Conservation (phyloP, 768 basidiomycete genomes). For the Lepiota venenata region DNA sequence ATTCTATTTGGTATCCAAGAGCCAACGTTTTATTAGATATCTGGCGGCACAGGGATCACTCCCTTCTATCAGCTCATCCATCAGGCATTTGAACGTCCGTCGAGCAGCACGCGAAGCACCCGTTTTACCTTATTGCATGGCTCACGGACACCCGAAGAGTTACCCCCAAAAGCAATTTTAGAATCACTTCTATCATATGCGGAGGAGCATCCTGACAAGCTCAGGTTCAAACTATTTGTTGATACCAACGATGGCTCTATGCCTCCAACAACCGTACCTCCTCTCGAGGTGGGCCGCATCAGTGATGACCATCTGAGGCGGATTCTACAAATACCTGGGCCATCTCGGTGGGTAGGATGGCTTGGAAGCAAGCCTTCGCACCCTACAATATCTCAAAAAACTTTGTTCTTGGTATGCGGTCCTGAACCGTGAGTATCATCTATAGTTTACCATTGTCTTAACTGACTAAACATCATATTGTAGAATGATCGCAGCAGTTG, state of each 20-base stretch:
- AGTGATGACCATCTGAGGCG: conserved; percentile 43
- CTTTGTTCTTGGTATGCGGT: conserved; percentile 76
- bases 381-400: conserved; percentile 29
- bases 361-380: conserved; percentile 20
- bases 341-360: conserved; percentile 30
- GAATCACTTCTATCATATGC: conserved; percentile 49
- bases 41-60: conserved; percentile 85
- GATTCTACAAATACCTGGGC: conserved; percentile 29
- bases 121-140: conserved; percentile 74
- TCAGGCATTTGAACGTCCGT: conserved; percentile 39
- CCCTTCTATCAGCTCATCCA: conserved; percentile 81
- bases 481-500: conserved; percentile 75
- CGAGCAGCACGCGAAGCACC: conserved; percentile 29
- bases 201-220: conserved; percentile 45
- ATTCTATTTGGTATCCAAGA: neutral
- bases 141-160: conserved; percentile 54
- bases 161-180: conserved; percentile 67
- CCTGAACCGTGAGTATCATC: conserved; percentile 65
- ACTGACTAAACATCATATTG: conserved; percentile 4
- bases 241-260: conserved; percentile 39
- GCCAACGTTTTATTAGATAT: conserved; percentile 48
- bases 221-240: conserved; percentile 61
- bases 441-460: conserved; percentile 1
- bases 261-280: conserved; percentile 15
- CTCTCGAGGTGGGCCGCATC: conserved; percentile 51